These are phyloP conservation scores for Magnaporthales sp. DNA, from an alignment of 2,329 filamentous ascomycete species.

Conservation along the genomic window DNA sequence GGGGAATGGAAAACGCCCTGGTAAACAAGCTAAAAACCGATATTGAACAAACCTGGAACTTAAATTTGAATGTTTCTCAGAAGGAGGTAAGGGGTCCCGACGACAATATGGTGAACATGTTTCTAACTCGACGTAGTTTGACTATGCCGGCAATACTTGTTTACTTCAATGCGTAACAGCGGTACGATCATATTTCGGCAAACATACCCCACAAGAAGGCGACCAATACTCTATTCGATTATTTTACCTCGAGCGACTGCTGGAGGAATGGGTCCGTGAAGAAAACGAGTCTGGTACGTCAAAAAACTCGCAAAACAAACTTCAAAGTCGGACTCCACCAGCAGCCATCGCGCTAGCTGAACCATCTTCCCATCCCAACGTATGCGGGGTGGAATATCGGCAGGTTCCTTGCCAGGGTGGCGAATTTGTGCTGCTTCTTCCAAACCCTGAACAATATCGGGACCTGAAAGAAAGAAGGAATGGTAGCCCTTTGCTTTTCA, in stretches of 20 bases:
- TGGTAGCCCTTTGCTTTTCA: slow-evolving; percentile 1
- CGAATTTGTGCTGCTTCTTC: neutral
- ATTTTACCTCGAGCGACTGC: neutral
- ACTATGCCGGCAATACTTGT: neutral
- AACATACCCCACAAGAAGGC: neutral
- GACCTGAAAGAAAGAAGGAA: neutral
- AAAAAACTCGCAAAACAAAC: neutral
- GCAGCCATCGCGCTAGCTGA: neutral
- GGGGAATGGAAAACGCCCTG: no score
- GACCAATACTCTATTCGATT: neutral
- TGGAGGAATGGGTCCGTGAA: no score
- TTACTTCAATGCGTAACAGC: neutral
- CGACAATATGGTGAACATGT: neutral
- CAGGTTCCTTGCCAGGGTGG: slow-evolving; percentile 17
- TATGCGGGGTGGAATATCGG: neutral
- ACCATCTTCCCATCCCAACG: neutral
- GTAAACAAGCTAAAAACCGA: no score
- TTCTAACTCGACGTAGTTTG: neutral
- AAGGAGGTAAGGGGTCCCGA: neutral
- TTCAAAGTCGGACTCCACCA: neutral
- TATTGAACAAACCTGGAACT: no score
- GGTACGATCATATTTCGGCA: neutral
- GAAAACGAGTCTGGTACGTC: no score
- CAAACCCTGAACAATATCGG: neutral
- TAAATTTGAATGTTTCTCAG: neutral